phyloP scores from a whole-genome alignment of 768 basidiomycete genomes.

The Suillus subaureus region DNA sequence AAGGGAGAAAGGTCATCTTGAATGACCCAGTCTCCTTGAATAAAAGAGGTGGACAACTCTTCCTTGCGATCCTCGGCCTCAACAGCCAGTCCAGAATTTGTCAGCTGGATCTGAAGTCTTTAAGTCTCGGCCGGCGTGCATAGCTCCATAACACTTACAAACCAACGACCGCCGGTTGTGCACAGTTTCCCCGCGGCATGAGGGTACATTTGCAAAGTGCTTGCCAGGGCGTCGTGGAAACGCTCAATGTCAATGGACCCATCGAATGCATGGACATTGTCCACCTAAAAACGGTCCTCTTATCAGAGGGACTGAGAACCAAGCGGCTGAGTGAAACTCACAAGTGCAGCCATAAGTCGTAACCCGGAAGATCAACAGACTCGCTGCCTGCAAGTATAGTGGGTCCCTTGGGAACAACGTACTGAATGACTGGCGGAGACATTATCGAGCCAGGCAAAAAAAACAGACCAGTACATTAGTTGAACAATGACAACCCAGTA shows the following conservation, averaged over 20 bases:
- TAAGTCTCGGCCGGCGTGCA: not conserved
- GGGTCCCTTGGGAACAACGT: conserved; percentile 23
- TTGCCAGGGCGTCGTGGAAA: conserved; percentile 28
- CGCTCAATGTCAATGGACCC: conserved; percentile 14
- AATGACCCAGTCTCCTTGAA: conserved; percentile 29
- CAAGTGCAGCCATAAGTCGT: conserved; percentile 24
- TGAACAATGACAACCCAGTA: not conserved
- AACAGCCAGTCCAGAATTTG: conserved; percentile 20
- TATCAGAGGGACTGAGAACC: conserved; percentile 8
- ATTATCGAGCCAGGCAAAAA: conserved; percentile 6
- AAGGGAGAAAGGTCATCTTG: conserved; percentile 25
- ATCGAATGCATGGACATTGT: conserved; percentile 25
- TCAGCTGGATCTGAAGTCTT: conserved; percentile 25
- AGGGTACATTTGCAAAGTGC: conserved; percentile 25
- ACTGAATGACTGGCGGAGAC: conserved; percentile 15
- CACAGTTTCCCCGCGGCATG: conserved; percentile 27
- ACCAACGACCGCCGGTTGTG: conserved; percentile 18
- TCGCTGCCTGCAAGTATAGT: conserved; percentile 13
- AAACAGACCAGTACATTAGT: not conserved
- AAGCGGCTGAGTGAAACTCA: conserved; percentile 12
- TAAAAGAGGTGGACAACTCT: conserved; percentile 12
- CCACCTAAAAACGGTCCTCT: conserved; percentile 11
- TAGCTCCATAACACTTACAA: conserved; percentile 15
- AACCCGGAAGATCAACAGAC: conserved; percentile 22
- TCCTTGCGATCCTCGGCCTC: conserved; percentile 16